A percentile compares a stretch with the other conserved stretches of the same genome.
Evolutionary conservation across 768 basidiomycete species (phyloP).

Genomic region (Gloeophyllum trabeum): DNA sequence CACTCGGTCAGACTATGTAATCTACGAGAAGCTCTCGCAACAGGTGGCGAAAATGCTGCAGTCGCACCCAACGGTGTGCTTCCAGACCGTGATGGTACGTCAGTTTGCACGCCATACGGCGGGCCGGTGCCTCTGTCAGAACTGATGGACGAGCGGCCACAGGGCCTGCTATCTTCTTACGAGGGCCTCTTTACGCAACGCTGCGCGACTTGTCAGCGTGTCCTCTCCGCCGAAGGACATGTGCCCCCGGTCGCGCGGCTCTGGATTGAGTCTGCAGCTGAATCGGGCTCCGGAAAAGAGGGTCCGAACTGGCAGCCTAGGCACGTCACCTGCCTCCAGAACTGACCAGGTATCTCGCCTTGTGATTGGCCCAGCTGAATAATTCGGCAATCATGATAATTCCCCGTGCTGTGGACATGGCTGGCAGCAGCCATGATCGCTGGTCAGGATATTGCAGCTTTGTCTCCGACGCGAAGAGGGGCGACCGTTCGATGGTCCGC

Average conservation of each 20-base stretch:
- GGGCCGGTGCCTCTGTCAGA: background rate
- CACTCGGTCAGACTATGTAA: constrained; percentile 54
- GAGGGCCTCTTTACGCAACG: constrained; percentile 47
- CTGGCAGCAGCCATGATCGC: too few relatives aligned
- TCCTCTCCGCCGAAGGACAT: constrained; percentile 60
- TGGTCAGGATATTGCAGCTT: too few relatives aligned
- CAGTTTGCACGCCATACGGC: background rate
- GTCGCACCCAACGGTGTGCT: constrained; percentile 35
- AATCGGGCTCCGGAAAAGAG: too few relatives aligned
- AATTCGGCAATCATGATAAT: too few relatives aligned
- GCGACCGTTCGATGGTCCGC: too few relatives aligned
- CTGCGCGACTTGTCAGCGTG: constrained; percentile 51
- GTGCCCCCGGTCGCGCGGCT: constrained; percentile 59
- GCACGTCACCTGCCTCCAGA: too few relatives aligned
- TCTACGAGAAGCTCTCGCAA: constrained; percentile 57
- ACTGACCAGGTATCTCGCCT: too few relatives aligned
- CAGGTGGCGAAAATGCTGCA: constrained; percentile 52
- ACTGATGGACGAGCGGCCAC: background rate
- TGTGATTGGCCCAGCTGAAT: too few relatives aligned
- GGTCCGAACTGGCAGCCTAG: too few relatives aligned
- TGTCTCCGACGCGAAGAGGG: too few relatives aligned
- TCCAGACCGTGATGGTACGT: constrained; percentile 43
- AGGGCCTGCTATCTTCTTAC: constrained; percentile 49
- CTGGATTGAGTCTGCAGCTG: constrained; percentile 38
- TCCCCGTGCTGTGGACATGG: too few relatives aligned